These are phyloP conservation scores for Claviceps monticola DNA, from an alignment of 2,329 filamentous ascomycete genomes.

Conservation along the genomic window DNA sequence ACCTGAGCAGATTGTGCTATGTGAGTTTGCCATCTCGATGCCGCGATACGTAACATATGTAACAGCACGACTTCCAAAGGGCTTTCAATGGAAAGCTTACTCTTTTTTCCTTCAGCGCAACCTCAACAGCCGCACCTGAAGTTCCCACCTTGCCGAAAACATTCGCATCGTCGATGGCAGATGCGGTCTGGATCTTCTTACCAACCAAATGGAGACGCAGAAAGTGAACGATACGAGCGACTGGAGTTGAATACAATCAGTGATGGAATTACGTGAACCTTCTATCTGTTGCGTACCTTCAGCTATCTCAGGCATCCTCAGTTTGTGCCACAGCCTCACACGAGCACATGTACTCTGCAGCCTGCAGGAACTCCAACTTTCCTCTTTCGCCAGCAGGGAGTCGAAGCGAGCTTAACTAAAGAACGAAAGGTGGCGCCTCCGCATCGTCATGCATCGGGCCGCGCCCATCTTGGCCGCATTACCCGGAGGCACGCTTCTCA, in stretches of 20 bases:
- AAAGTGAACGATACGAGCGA: constrained; percentile 77
- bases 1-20: constrained; percentile 23
- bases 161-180: constrained; percentile 64
- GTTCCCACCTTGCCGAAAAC: constrained; percentile 88
- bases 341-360: background rate
- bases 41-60: too few species aligned
- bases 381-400: too few species aligned
- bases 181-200: constrained; percentile 58
- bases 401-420: too few species aligned
- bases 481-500: constrained; percentile 10
- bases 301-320: constrained; percentile 47
- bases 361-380: background rate
- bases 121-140: constrained; percentile 58
- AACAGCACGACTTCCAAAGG: too few species aligned
- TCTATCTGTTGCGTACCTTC: constrained; percentile 30
- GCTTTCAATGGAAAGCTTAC: constrained; percentile 11
- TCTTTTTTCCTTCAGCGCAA: constrained; percentile 61
- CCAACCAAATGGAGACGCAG: constrained; percentile 73
- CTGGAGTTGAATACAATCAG: constrained; percentile 21
- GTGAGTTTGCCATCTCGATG: background rate
- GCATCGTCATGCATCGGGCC: background rate
- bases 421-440: background rate
- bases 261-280: background rate
- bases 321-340: background rate
- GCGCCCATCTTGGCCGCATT: background rate